phyloP scores from a whole-genome alignment of 495 filamentous ascomycete species.

The Penicillium robsamsonii region DNA sequence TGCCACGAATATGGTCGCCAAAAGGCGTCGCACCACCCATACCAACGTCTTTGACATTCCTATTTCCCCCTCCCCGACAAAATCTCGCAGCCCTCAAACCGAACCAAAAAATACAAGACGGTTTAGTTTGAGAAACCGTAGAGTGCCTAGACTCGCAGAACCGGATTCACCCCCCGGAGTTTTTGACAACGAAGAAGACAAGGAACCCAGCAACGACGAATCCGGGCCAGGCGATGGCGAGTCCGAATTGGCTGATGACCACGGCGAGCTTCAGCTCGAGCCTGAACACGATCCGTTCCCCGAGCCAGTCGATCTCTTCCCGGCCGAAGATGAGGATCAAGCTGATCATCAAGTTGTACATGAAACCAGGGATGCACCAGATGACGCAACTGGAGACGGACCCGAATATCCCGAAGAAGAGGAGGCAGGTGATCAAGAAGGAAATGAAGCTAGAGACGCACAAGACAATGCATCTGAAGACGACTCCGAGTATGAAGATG shows the following conservation, averaged over 20 bases:
- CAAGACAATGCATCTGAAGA: background rate
- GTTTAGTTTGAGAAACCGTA: background rate
- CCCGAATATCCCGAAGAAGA: background rate
- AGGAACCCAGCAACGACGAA: background rate
- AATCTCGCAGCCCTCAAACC: background rate
- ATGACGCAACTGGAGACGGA: background rate
- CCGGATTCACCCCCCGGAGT: background rate
- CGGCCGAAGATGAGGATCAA: background rate
- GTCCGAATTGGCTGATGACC: background rate
- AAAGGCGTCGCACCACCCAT: background rate
- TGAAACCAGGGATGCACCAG: background rate
- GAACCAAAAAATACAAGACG: background rate
- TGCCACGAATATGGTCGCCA: background rate
- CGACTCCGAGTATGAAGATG: background rate
- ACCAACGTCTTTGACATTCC: conserved; percentile 1
- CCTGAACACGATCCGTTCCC: conserved; percentile 2
- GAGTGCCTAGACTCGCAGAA: background rate
- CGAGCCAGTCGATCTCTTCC: background rate
- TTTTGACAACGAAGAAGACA: background rate
- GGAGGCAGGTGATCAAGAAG: background rate
- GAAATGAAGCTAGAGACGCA: background rate
- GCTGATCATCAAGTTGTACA: background rate
- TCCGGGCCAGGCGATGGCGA: background rate
- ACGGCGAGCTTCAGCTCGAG: background rate
- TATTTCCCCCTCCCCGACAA: background rate